These are phyloP conservation scores for Cladophialophora bantiana DNA, from an alignment of 2,329 filamentous ascomycete species.

Conservation along the genomic window DNA sequence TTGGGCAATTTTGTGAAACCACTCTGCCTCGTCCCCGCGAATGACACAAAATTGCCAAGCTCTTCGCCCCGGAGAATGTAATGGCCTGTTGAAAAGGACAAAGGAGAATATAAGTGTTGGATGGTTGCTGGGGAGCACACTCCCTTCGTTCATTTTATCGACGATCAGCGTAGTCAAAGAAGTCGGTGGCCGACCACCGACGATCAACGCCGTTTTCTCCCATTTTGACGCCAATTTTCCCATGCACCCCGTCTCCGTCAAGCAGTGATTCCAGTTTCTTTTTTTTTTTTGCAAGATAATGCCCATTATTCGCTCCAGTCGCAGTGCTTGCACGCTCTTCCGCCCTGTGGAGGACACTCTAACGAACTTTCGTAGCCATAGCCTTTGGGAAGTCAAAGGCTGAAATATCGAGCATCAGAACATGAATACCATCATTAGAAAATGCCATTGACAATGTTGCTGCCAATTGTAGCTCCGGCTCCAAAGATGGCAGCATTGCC, in stretches of 20 bases:
- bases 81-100: constrained; percentile 9
- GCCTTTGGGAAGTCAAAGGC: constrained; percentile 24
- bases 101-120: constrained; percentile 25
- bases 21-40: not conserved
- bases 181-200: constrained; percentile 17
- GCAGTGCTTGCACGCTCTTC: constrained; percentile 19
- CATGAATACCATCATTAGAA: constrained; percentile 63
- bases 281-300: constrained; percentile 17
- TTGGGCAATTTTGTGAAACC: not conserved
- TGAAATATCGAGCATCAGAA: constrained; percentile 31
- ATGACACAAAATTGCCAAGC: not conserved
- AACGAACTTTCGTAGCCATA: constrained; percentile 37
- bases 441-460: constrained; percentile 88
- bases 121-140: constrained; percentile 9
- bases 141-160: constrained; percentile 4
- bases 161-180: constrained; percentile 16
- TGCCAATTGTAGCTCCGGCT: constrained; percentile 87
- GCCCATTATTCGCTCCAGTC: constrained; percentile 25
- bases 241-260: constrained; percentile 27
- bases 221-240: constrained; percentile 31
- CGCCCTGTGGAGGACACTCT: constrained; percentile 25
- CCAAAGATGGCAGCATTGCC: constrained; percentile 72
- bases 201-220: constrained; percentile 22
- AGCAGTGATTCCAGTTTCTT: constrained; percentile 27
- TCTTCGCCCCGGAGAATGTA: not conserved